Conservation (phyloP, 2,329 filamentous ascomycete genomes). For the Coleophoma crateriformis region DNA sequence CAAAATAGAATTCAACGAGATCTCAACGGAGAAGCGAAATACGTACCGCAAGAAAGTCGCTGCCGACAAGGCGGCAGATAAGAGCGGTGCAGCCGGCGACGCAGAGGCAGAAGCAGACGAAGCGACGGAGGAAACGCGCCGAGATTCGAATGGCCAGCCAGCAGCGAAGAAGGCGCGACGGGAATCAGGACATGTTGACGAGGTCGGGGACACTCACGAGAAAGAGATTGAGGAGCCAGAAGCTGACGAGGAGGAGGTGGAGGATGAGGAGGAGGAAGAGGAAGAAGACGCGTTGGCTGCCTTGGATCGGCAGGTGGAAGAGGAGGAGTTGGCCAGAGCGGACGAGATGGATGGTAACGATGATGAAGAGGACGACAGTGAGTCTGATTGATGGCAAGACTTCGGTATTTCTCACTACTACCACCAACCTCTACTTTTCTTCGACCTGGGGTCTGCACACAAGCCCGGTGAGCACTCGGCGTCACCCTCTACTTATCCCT, state of each 20-base stretch:
- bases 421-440: no score
- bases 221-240: constrained; percentile 35
- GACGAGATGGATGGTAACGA: background rate
- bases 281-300: constrained; percentile 44
- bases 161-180: constrained; percentile 30
- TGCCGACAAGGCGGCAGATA: constrained; percentile 46
- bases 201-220: constrained; percentile 31
- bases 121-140: constrained; percentile 11
- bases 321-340: background rate
- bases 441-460: no score
- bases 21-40: constrained; percentile 69
- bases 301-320: constrained; percentile 51
- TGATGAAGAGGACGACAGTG: no score
- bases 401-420: no score
- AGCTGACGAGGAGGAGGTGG: constrained; percentile 41
- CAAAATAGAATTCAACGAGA: constrained; percentile 58
- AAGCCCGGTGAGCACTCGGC: no score
- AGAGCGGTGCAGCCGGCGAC: constrained; percentile 4
- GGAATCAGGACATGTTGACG: constrained; percentile 42
- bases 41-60: constrained; percentile 66
- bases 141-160: constrained; percentile 18
- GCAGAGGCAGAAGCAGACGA: constrained; percentile 15
- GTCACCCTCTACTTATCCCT: no score
- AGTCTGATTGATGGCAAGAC: no score
- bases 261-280: constrained; percentile 28